Percentiles rank a stretch among this genome's conserved stretches.
These are phyloP conservation scores for Cytospora piceae DNA, from an alignment of 2,329 filamentous ascomycete genomes.

Conservation along the genomic window DNA sequence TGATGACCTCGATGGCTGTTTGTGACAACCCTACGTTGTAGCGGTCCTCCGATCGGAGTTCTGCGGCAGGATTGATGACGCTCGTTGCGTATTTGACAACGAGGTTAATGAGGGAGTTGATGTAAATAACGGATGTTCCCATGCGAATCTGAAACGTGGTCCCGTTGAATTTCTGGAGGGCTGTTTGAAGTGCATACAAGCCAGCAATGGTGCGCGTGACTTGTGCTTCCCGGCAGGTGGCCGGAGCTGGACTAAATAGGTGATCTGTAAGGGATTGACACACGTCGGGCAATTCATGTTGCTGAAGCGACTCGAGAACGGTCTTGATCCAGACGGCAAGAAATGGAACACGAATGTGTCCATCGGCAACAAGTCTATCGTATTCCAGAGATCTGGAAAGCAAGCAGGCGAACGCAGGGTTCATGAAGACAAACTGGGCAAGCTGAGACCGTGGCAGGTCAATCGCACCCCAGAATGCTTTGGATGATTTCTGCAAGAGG, in stretches of 20 bases:
- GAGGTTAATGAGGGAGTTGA: conserved; percentile 67
- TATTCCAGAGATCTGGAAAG: conserved; percentile 63
- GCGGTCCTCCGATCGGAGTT: conserved; percentile 49
- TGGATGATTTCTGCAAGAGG: conserved; percentile 75
- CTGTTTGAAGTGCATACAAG: conserved; percentile 61
- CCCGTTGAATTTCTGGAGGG: conserved; percentile 60
- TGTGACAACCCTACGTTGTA: conserved; percentile 56
- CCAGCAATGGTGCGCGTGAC: conserved; percentile 67
- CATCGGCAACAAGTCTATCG: conserved; percentile 54
- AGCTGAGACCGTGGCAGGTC: conserved; percentile 79
- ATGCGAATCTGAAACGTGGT: conserved; percentile 48
- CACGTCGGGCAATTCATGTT: conserved; percentile 75
- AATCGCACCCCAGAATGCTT: conserved; percentile 87
- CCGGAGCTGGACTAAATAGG: conserved; percentile 66
- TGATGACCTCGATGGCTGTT: conserved; percentile 66
- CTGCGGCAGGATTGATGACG: conserved; percentile 60
- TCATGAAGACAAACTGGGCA: conserved; percentile 81
- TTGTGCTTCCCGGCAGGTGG: conserved; percentile 60
- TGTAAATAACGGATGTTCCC: conserved; percentile 62
- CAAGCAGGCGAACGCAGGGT: conserved; percentile 65
- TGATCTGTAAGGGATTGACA: conserved; percentile 79
- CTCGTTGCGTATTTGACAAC: conserved; percentile 62
- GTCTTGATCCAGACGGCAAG: conserved; percentile 78
- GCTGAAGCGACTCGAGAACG: conserved; percentile 77
- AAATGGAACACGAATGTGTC: conserved; percentile 60